A percentile compares a stretch with the other conserved stretches of the same genome.
phyloP scores from a whole-genome alignment of 2,329 filamentous ascomycete genomes.

The Hirsutella rhossiliensis region DNA sequence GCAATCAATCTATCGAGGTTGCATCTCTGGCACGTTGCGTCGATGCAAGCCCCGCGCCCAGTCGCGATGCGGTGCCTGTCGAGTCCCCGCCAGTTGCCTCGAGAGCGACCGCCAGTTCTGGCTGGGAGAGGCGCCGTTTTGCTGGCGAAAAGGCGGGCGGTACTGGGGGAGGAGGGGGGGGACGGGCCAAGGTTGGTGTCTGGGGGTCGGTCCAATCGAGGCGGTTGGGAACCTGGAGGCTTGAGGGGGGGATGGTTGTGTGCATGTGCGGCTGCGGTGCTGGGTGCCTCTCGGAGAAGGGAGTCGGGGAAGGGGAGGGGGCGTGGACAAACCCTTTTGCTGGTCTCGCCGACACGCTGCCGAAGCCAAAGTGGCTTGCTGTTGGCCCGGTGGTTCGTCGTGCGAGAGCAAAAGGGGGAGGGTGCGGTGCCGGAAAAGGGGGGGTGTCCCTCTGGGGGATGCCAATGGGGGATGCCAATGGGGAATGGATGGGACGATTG shows the following conservation, averaged over 20 bases:
- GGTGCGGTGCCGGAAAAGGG: background rate
- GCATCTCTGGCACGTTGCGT: background rate
- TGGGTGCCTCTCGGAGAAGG: background rate
- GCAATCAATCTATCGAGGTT: constrained; percentile 1
- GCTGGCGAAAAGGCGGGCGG: constrained; percentile 9
- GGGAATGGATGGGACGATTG: constrained; percentile 1
- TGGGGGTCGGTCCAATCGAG: background rate
- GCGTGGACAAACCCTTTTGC: background rate
- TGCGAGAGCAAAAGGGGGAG: background rate
- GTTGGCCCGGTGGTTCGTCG: background rate
- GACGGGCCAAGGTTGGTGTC: constrained; percentile 2
- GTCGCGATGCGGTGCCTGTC: constrained; percentile 1
- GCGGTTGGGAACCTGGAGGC: background rate
- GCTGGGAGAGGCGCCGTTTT: constrained; percentile 6
- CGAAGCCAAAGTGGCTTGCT: constrained; percentile 1
- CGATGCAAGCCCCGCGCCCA: constrained; percentile 1
- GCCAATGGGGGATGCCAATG: too few species aligned
- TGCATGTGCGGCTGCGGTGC: background rate
- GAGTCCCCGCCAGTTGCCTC: constrained; percentile 1
- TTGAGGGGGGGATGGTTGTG: background rate
- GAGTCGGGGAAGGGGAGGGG: background rate
- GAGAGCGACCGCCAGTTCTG: constrained; percentile 8
- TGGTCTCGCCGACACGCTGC: constrained; percentile 6
- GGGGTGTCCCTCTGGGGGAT: background rate
- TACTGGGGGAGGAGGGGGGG: background rate